Conservation (phyloP, 2,329 filamentous ascomycete genomes). For the Acephala macrosclerotiorum region DNA sequence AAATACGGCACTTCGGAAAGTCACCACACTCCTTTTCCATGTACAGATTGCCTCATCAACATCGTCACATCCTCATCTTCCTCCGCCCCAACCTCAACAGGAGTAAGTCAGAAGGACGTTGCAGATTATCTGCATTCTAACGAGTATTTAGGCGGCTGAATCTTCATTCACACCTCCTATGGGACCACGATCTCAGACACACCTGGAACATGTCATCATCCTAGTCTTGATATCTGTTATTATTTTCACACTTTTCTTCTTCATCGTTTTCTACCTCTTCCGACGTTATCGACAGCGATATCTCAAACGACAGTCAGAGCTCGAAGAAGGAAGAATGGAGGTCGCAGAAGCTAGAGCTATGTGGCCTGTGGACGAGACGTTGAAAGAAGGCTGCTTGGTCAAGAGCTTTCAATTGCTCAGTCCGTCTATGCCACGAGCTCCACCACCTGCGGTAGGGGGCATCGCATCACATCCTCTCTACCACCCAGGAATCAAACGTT, state of each 20-base stretch:
- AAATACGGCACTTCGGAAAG: background rate
- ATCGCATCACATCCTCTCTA: conserved; percentile 17
- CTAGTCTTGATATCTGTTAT: background rate
- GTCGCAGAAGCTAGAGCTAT: conserved; percentile 19
- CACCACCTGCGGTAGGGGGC: background rate
- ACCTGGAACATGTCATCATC: background rate
- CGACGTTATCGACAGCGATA: background rate
- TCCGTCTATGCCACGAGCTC: background rate
- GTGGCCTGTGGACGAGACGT: conserved; percentile 8
- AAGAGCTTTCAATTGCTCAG: background rate
- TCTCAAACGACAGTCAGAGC: background rate
- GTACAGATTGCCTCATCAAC: background rate
- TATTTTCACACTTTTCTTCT: background rate
- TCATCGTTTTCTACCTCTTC: background rate
- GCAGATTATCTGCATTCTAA: background rate
- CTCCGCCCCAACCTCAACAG: background rate
- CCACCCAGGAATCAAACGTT: conserved; percentile 16
- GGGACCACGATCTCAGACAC: background rate
- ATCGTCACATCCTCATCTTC: background rate
- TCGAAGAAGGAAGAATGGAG: conserved; percentile 14
- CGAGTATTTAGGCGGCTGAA: background rate
- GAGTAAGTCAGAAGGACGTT: background rate
- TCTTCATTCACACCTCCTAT: background rate
- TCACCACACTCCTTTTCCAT: background rate
- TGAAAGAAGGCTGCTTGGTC: conserved; percentile 13